phyloP scores from a whole-genome alignment of 2,329 filamentous ascomycete species.

The Paramyrothecium sp. region DNA sequence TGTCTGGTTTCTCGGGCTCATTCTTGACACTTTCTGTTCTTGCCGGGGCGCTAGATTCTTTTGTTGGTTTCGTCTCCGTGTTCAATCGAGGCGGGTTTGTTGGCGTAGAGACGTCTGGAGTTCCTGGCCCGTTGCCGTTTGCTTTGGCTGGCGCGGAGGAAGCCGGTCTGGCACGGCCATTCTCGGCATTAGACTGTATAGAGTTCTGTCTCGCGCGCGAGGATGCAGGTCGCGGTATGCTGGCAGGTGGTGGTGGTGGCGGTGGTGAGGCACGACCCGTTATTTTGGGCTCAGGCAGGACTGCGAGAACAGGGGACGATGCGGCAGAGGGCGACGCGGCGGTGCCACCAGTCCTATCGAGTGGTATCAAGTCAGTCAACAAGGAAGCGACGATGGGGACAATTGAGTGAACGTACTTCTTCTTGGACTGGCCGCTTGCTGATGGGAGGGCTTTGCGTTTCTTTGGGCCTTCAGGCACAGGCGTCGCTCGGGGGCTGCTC shows the following conservation, averaged over 20 bases:
- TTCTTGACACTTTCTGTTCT: conserved; percentile 32
- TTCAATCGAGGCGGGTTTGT: conserved; percentile 26
- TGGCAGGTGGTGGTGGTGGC: conserved; percentile 17
- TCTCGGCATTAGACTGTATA: conserved; percentile 58
- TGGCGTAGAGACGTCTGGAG: conserved; percentile 33
- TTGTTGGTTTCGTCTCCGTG: conserved; percentile 47
- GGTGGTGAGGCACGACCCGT: conserved; percentile 46
- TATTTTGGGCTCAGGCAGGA: conserved; percentile 61
- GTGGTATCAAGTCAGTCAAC: conserved; percentile 10
- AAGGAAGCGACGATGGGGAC: no score
- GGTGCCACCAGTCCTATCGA: conserved; percentile 31
- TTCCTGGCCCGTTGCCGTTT: conserved; percentile 45
- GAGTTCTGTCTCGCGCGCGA: conserved; percentile 77
- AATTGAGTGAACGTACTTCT: conserved; percentile 57
- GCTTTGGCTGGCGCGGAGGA: conserved; percentile 62
- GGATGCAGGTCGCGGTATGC: conserved; percentile 60
- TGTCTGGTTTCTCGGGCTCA: conserved; percentile 28
- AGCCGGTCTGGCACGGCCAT: conserved; percentile 50
- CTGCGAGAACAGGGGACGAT: conserved; percentile 73
- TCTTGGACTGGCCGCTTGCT: conserved; percentile 71
- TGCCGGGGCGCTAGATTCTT: conserved; percentile 39
- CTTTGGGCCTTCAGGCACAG: conserved; percentile 67
- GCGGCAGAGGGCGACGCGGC: conserved; percentile 67
- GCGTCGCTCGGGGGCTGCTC: conserved; percentile 68
- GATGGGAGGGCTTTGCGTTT: conserved; percentile 65